phyloP scores from a whole-genome alignment of 2,329 filamentous ascomycete species.

The Cordyceps tenuipes region DNA sequence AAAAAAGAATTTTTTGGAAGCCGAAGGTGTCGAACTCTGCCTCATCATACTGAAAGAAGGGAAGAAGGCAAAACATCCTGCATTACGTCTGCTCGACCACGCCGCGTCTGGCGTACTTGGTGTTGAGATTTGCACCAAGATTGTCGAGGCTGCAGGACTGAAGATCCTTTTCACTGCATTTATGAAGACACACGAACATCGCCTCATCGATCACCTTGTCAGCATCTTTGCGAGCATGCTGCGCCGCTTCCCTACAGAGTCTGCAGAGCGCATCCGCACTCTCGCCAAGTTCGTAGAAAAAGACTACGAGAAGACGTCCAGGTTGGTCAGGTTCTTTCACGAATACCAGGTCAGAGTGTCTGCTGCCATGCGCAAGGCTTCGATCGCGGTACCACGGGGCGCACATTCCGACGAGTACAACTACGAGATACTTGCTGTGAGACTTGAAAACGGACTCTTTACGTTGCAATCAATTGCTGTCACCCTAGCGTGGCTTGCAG shows the following conservation, averaged over 20 bases:
- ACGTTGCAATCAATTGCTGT: slow-evolving; percentile 76
- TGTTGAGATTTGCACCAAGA: slow-evolving; percentile 57
- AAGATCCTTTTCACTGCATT: slow-evolving; percentile 82
- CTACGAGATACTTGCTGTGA: slow-evolving; percentile 63
- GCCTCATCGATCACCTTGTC: slow-evolving; percentile 69
- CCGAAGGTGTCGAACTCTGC: slow-evolving; percentile 84
- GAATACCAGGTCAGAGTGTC: slow-evolving; percentile 63
- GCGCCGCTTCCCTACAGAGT: slow-evolving; percentile 68
- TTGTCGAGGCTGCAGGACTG: slow-evolving; percentile 78
- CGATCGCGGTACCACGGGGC: slow-evolving; percentile 9
- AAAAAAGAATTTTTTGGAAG: slow-evolving; percentile 75
- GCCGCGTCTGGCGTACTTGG: slow-evolving; percentile 48
- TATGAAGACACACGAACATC: slow-evolving; percentile 68
- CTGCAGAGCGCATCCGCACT: slow-evolving; percentile 68
- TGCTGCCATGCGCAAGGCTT: slow-evolving; percentile 40
- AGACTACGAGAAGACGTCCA: slow-evolving; percentile 76
- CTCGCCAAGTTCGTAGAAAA: slow-evolving; percentile 95
- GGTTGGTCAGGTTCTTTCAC: slow-evolving; percentile 61
- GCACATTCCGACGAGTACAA: slow-evolving; percentile 43
- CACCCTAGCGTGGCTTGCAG: slow-evolving; percentile 81
- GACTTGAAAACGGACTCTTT: slow-evolving; percentile 79
- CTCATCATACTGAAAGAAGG: slow-evolving; percentile 88
- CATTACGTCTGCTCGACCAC: slow-evolving; percentile 78
- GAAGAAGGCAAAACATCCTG: slow-evolving; percentile 70
- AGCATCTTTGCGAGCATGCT: slow-evolving; percentile 79